phyloP scores from a whole-genome alignment of 371 early-diverging fungal genomes.

The Rhizopus arrhizus region DNA sequence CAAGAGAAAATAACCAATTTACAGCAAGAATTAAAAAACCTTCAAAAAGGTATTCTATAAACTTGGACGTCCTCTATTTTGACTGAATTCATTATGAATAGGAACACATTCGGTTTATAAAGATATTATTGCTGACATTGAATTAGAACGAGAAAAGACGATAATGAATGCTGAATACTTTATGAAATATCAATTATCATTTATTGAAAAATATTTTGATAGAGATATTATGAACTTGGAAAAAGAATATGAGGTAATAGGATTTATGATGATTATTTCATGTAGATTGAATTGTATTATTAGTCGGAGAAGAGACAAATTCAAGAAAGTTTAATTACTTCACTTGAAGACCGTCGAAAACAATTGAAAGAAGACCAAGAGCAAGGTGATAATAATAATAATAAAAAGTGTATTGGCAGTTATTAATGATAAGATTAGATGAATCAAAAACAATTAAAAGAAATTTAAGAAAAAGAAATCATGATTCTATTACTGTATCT shows the following conservation, averaged over 20 bases:
- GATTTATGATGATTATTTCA: neutral
- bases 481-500: conserved; percentile 1
- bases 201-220: conserved; percentile 33
- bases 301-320: conserved; percentile 7
- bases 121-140: conserved; percentile 45
- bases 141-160: conserved; percentile 39
- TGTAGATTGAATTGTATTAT: neutral
- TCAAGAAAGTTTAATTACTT: conserved; percentile 35
- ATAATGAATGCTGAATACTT: conserved; percentile 38
- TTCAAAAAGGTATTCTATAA: conserved; percentile 19
- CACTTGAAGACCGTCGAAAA: conserved; percentile 42
- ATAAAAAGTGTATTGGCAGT: neutral
- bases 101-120: conserved; percentile 48
- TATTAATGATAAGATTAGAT: neutral
- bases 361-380: conserved; percentile 39
- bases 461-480: conserved; percentile 24
- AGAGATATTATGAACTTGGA: conserved; percentile 34
- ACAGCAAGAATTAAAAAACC: conserved; percentile 30
- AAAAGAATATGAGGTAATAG: conserved; percentile 45
- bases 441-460: conserved; percentile 13
- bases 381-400: neutral
- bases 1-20: conserved; percentile 18
- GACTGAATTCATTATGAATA: conserved; percentile 11
- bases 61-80: neutral
- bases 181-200: conserved; percentile 37